Conservation (phyloP, 371 early-diverging fungal species). For the Mucor lusitanicus region DNA sequence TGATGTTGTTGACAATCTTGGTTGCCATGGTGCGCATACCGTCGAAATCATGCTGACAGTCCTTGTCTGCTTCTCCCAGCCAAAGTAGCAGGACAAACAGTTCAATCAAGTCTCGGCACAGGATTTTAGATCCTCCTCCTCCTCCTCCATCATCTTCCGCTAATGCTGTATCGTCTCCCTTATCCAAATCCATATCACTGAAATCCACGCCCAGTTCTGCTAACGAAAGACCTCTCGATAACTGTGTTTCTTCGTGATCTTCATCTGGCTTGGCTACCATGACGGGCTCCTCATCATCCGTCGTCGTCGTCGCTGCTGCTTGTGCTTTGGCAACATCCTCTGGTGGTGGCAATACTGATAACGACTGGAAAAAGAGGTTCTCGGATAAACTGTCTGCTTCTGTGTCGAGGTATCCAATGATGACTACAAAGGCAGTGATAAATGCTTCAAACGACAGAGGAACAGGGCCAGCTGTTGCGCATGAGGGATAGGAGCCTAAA, state of each 20-base stretch:
- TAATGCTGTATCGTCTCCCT: neutral
- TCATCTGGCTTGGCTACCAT: slow-evolving; percentile 2
- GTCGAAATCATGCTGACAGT: slow-evolving; percentile 1
- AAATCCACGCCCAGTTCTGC: slow-evolving; percentile 47
- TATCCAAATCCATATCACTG: slow-evolving; percentile 33
- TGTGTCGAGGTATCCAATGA: slow-evolving; percentile 37
- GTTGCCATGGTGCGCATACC: slow-evolving; percentile 3
- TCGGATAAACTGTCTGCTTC: slow-evolving; percentile 19
- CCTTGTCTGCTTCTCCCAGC: slow-evolving; percentile 35
- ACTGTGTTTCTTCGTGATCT: neutral
- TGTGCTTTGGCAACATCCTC: neutral
- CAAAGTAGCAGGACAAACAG: slow-evolving; percentile 38
- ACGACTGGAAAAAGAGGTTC: slow-evolving; percentile 43
- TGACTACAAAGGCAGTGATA: slow-evolving; percentile 42
- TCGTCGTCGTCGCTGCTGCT: too few relatives aligned
- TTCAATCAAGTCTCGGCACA: slow-evolving; percentile 33
- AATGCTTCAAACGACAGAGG: slow-evolving; percentile 36
- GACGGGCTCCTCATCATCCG: neutral
- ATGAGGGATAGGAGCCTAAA: slow-evolving; percentile 42
- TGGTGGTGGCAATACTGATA: slow-evolving; percentile 34
- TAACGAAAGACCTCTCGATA: slow-evolving; percentile 28
- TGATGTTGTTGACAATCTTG: slow-evolving; percentile 15
- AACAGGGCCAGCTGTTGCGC: slow-evolving; percentile 14
- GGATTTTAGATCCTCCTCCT: slow-evolving; percentile 19
- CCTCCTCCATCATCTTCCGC: slow-evolving; percentile 8